phyloP scores from a whole-genome alignment of 768 basidiomycete genomes.

The Suillus spraguei region DNA sequence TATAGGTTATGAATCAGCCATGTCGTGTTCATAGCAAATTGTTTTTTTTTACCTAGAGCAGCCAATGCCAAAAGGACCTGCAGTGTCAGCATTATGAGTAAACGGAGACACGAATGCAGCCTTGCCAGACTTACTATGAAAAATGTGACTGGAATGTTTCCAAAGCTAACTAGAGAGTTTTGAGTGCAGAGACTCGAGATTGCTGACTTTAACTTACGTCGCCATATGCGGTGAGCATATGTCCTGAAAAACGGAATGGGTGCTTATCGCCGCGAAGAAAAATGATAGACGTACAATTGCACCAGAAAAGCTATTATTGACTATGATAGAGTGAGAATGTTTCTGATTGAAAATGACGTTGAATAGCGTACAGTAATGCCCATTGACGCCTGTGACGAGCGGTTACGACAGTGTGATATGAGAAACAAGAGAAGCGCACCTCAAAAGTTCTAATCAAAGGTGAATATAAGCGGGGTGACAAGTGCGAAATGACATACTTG shows the following conservation, averaged over 20 bases:
- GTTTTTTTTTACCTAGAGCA: slow-evolving; percentile 26
- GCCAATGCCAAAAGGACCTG: slow-evolving; percentile 32
- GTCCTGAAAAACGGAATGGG: slow-evolving; percentile 21
- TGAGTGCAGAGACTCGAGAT: neutral
- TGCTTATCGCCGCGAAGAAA: neutral
- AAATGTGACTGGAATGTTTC: slow-evolving; percentile 30
- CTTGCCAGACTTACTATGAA: slow-evolving; percentile 31
- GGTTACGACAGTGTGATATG: neutral
- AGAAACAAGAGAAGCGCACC: neutral
- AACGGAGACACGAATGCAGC: neutral
- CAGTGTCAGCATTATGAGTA: neutral
- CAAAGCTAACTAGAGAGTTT: slow-evolving; percentile 31
- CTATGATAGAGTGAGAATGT: slow-evolving; percentile 17
- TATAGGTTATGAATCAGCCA: slow-evolving; percentile 2
- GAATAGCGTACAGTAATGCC: slow-evolving; percentile 30
- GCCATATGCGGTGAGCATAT: slow-evolving; percentile 42
- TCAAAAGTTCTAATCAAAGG: slow-evolving; percentile 6
- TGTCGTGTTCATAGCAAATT: neutral
- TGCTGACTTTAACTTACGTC: slow-evolving; percentile 21
- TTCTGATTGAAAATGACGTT: neutral
- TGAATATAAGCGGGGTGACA: neutral
- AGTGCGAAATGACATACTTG: slow-evolving; percentile 18
- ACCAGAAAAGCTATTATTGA: slow-evolving; percentile 38
- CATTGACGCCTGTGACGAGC: slow-evolving; percentile 34
- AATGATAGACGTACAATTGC: slow-evolving; percentile 31